Conservation (phyloP, 78 protist genomes). For the Neovahlkampfia damariscottae region DNA sequence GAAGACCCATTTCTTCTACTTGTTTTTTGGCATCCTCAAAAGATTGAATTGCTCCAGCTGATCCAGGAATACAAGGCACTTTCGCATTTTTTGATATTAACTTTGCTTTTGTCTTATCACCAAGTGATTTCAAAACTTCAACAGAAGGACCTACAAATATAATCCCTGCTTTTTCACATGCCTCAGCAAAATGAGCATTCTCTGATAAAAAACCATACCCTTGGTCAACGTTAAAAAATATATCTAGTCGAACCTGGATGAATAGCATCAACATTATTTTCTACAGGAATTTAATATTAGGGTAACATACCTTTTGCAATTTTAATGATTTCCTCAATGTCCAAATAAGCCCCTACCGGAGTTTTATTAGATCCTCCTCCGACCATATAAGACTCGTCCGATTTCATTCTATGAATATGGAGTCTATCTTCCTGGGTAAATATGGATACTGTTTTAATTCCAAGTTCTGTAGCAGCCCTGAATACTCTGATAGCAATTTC, state of each 20-base stretch:
- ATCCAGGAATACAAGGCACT: slow-evolving; percentile 1
- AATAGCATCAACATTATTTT: slow-evolving; percentile 40
- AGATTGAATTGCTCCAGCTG: slow-evolving; percentile 1
- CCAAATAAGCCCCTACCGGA: slow-evolving; percentile 51
- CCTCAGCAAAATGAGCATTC: slow-evolving; percentile 25
- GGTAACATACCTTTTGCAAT: too few relatives aligned
- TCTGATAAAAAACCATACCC: slow-evolving; percentile 29
- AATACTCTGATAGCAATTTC: slow-evolving; percentile 38
- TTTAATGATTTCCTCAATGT: slow-evolving; percentile 30
- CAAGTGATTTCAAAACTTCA: not conserved
- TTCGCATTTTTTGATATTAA: not conserved
- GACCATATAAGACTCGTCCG: slow-evolving; percentile 47
- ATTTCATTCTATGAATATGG: slow-evolving; percentile 14
- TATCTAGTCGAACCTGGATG: too few relatives aligned
- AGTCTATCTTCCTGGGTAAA: slow-evolving; percentile 9
- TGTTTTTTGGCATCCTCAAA: not conserved
- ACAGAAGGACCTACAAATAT: slow-evolving; percentile 21
- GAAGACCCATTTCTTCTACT: slow-evolving; percentile 12
- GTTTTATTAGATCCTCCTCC: slow-evolving; percentile 7
- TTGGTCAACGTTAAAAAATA: too few relatives aligned
- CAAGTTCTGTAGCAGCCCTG: slow-evolving; percentile 40
- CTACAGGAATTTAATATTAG: too few relatives aligned
- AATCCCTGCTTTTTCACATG: slow-evolving; percentile 19
- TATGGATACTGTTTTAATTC: slow-evolving; percentile 26
- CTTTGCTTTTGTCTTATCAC: slow-evolving; percentile 8